Base-by-base conservation (phyloP, 2,329 filamentous ascomycete species). In the Aspergillus intermedius region DNA sequence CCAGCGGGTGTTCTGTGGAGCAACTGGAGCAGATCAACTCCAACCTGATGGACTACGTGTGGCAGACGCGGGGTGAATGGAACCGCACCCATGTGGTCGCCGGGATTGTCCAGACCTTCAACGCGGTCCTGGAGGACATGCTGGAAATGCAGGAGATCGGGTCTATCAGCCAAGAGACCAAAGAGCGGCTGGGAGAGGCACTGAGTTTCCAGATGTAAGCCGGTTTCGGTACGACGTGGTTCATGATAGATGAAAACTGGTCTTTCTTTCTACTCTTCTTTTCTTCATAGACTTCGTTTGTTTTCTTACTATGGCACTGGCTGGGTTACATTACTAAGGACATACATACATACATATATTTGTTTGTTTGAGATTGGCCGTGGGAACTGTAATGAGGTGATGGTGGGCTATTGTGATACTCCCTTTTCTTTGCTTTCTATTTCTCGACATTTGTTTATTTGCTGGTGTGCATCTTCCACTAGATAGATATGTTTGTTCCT, bases 11-110 rank as follows among this genome's bases (percentile, higher is more conserved):
- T 66, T 87, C 85, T 0, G 87, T 98, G 46, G 93, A 98, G 71
- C 91, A 98, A 67, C 74, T 98, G 17, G 91, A 97, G 74, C 91
- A 97, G 69, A 84, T 96, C 65, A 91, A 91, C 66, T 85, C 90
- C 6, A 83, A 86, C 56, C 74, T 97, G 54, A 97, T 97, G 91
- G 87, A 91, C 52, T 82, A 84, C 54, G 80, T 97, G 41, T 98
- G 93, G 93, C 78, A 77, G 52, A 80, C 79, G 51, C 80, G 90
- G 44, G 78, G 82, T 43, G 84, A 94, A 61, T 93, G 88, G 81
- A 93, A 98, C 69, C 82, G 93, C 40, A 84, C 83, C 59, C 77
- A 78, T 58, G 90, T 95, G 12, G 77, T 84, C 12, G 73, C 72
- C 42, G 72, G 76, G 34, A 77, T 94, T 34, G 75, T 75, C 39